Conservation (phyloP, 108 stramenopile species). For the Mediolabrus comicus region DNA sequence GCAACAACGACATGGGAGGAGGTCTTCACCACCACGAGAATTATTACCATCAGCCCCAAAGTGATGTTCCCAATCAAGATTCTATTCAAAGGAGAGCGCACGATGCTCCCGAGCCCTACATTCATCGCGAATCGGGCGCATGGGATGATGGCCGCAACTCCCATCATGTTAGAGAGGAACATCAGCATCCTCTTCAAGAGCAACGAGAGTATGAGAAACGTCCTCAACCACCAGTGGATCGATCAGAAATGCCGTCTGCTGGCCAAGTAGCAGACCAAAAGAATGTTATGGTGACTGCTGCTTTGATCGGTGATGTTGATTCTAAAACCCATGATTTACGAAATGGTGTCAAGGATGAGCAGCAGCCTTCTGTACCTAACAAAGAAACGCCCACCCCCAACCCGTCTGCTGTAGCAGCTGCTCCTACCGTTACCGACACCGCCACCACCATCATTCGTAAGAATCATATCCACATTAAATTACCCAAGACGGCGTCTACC, state of each 20-base stretch:
- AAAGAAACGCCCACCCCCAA: not conserved
- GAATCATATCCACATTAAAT: slow-evolving; percentile 28
- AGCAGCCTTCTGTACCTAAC: not conserved
- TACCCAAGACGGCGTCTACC: slow-evolving; percentile 14
- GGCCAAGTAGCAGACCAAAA: no score
- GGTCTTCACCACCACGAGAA: not conserved
- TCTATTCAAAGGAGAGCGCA: not conserved
- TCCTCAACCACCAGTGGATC: not conserved
- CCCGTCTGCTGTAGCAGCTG: no score
- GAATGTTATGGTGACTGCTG: not conserved
- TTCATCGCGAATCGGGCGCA: not conserved
- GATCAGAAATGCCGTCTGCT: not conserved
- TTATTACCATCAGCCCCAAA: not conserved
- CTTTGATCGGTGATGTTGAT: not conserved
- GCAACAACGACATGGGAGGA: not conserved
- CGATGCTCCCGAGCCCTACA: not conserved
- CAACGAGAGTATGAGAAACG: not conserved
- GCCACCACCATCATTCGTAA: not conserved
- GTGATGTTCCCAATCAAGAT: not conserved
- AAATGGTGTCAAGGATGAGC: not conserved
- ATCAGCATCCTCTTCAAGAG: not conserved
- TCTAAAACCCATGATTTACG: not conserved
- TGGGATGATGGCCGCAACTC: not conserved
- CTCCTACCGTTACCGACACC: not conserved
- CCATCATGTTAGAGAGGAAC: not conserved